These are phyloP conservation scores for Chlamydomonas schloesseri DNA, from an alignment of 139 green algal species.

Conservation along the genomic window DNA sequence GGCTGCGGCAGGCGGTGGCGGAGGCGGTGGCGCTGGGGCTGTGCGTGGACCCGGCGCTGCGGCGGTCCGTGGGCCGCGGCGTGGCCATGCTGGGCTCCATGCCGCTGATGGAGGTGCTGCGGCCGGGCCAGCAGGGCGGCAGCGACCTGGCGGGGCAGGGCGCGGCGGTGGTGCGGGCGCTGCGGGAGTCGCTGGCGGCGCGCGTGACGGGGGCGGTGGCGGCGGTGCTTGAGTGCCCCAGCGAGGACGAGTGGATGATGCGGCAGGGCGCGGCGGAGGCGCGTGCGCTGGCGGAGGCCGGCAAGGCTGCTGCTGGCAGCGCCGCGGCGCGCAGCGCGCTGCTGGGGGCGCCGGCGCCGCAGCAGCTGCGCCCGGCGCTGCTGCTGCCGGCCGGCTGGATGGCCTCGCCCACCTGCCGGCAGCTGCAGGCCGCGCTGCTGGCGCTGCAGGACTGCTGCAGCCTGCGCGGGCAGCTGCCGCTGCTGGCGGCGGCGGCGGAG, in stretches of 20 bases:
- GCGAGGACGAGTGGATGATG: constrained; percentile 46
- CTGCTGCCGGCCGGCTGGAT: constrained; percentile 58
- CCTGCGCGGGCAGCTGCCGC: constrained; percentile 11
- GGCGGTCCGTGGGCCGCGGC: constrained; percentile 57
- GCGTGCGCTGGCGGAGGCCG: not conserved
- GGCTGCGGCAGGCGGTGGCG: constrained; percentile 41
- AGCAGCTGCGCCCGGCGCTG: constrained; percentile 16
- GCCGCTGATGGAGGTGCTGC: constrained; percentile 41
- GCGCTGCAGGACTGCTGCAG: constrained; percentile 53
- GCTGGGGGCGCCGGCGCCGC: not conserved
- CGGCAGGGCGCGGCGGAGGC: constrained; percentile 29
- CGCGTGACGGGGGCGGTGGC: not conserved
- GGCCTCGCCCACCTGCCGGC: constrained; percentile 46
- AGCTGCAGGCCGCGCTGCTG: constrained; percentile 60
- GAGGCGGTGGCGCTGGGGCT: constrained; percentile 60
- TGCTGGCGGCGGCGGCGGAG: constrained; percentile 29
- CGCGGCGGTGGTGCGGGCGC: constrained; percentile 37
- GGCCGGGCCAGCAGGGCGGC: not conserved
- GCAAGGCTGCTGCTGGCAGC: not conserved
- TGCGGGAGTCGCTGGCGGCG: not conserved
- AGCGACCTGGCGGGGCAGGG: constrained; percentile 21
- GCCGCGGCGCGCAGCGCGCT: not conserved
- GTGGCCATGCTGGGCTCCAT: constrained; percentile 59
- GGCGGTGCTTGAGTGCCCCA: constrained; percentile 11
- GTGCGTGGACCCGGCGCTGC: constrained; percentile 56